phyloP scores from a whole-genome alignment of 306 rosid genomes.

The Astragalus glycyphyllos region DNA sequence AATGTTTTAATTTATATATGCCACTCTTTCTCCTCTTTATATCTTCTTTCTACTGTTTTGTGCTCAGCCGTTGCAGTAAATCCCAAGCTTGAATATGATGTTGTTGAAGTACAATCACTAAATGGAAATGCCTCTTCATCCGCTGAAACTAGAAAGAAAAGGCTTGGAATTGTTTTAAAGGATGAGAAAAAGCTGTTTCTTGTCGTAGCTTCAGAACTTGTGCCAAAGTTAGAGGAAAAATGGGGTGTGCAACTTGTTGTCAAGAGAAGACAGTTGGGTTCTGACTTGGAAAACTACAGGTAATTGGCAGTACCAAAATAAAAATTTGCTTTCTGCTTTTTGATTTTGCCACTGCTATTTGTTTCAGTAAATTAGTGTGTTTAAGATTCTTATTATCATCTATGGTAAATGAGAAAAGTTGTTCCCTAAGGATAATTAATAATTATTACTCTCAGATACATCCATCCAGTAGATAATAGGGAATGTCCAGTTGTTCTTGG shows the following conservation, averaged over 20 bases:
- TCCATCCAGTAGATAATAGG: constrained; percentile 75
- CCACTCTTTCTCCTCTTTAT: constrained; percentile 31
- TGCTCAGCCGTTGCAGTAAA: constrained; percentile 93
- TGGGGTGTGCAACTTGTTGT: constrained; percentile 81
- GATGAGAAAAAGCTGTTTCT: constrained; percentile 77
- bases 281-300: constrained; percentile 96
- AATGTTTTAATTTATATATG: constrained; percentile 31
- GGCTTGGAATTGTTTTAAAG: constrained; percentile 72
- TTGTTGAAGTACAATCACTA: constrained; percentile 71
- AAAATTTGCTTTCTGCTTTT: constrained; percentile 31
- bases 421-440: constrained; percentile 34
- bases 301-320: constrained; percentile 40
- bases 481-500: constrained; percentile 87
- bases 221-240: constrained; percentile 83
- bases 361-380: constrained; percentile 29
- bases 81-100: constrained; percentile 87
- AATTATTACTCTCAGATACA: constrained; percentile 63
- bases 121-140: constrained; percentile 56
- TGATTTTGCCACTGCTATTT: constrained; percentile 25
- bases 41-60: constrained; percentile 36
- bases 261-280: constrained; percentile 71
- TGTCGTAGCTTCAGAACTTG: constrained; percentile 88
- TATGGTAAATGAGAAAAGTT: constrained; percentile 15
- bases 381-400: constrained; percentile 13
- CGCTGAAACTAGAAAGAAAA: constrained; percentile 62